Evolutionary conservation across 108 stramenopile genomes (phyloP).

Genomic region (Skeletonema potamos): DNA sequence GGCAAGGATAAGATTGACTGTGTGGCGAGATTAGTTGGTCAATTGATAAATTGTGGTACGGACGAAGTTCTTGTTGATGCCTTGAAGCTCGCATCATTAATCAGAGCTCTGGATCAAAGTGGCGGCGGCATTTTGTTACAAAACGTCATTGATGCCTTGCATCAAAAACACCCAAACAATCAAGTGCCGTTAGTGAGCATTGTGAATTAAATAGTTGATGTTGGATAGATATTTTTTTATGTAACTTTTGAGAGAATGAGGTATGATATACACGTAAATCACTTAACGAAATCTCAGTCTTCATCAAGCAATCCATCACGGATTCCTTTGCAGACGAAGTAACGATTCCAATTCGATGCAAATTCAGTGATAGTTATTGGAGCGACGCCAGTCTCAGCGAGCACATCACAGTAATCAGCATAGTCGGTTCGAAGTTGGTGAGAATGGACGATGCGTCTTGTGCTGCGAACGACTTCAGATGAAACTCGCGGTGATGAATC

Average conservation of each 20-base stretch:
- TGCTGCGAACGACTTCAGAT: neutral
- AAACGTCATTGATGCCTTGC: slow-evolving; percentile 13
- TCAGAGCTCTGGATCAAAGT: slow-evolving; percentile 22
- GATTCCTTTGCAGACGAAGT: neutral
- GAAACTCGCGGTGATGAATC: neutral
- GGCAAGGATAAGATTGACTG: slow-evolving; percentile 58
- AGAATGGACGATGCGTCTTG: neutral
- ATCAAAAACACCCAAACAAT: slow-evolving; percentile 1
- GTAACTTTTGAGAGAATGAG: neutral
- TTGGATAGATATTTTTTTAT: neutral
- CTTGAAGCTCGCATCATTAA: slow-evolving; percentile 32
- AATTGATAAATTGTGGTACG: slow-evolving; percentile 20
- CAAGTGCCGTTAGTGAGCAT: neutral
- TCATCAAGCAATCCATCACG: slow-evolving; percentile 1
- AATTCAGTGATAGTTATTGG: slow-evolving; percentile 3
- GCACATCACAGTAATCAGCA: neutral
- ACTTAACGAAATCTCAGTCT: neutral
- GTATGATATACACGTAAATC: neutral
- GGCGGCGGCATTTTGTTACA: slow-evolving; percentile 16
- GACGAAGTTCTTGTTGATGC: slow-evolving; percentile 33
- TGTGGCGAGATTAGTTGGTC: slow-evolving; percentile 12
- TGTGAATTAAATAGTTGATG: neutral
- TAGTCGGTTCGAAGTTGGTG: neutral
- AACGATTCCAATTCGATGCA: slow-evolving; percentile 4
- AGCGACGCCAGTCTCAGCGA: neutral